Percentiles rank a stretch among this genome's conserved stretches.
phyloP scores from a whole-genome alignment of 352 stramenopile genomes.

The Globisporangium spiculum region DNA sequence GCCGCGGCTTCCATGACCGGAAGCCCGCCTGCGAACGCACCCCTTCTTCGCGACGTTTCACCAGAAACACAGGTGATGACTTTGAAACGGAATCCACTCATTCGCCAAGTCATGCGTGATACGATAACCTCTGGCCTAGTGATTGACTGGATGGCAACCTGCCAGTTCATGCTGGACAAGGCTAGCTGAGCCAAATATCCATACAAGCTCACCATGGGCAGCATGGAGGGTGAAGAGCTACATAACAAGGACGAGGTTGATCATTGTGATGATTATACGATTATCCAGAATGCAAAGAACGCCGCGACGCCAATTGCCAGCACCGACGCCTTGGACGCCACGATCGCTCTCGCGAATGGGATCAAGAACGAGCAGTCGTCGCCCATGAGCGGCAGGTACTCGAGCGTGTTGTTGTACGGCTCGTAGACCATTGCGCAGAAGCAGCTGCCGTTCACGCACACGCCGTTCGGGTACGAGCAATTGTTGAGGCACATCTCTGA shows the following conservation, averaged over 20 bases:
- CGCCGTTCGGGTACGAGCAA: slow-evolving; percentile 95
- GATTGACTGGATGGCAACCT: not conserved
- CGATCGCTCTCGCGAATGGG: slow-evolving; percentile 47
- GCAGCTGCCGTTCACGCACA: slow-evolving; percentile 91
- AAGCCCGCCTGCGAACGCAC: not conserved
- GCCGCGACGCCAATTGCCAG: not conserved
- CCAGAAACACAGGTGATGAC: not conserved
- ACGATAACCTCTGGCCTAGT: not conserved
- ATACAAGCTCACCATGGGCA: not conserved
- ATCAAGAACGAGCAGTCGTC: slow-evolving; percentile 84
- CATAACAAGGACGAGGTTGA: not conserved
- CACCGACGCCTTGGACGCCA: not conserved
- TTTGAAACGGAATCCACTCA: slow-evolving; percentile 6
- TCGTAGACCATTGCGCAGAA: slow-evolving; percentile 91
- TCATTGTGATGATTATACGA: not conserved
- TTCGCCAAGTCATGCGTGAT: not conserved
- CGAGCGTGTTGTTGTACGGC: slow-evolving; percentile 93
- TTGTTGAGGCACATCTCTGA: slow-evolving; percentile 95
- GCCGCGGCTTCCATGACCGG: not conserved
- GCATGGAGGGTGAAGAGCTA: too few relatives aligned
- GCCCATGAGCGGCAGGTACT: slow-evolving; percentile 77
- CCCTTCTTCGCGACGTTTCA: slow-evolving; percentile 10
- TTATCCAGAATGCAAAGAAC: slow-evolving; percentile 11
- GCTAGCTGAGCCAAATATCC: not conserved
- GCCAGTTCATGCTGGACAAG: not conserved